Percentiles rank a stretch among this genome's conserved stretches.
phyloP scores from a whole-genome alignment of 805 yeast species.

The Diddensiella caesifluorescens region DNA sequence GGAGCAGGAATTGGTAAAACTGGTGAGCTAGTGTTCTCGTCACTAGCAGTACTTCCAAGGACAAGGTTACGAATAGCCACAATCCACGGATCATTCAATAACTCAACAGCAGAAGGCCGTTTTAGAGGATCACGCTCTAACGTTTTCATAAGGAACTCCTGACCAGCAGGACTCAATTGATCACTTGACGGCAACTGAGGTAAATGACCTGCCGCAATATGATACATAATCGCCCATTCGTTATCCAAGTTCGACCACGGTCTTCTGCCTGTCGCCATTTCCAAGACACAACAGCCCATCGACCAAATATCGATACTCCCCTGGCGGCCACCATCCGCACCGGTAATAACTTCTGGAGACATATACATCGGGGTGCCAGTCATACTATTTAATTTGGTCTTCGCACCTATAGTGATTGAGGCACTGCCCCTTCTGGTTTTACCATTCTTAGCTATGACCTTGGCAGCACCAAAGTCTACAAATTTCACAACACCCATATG shows the following conservation, averaged over 20 bases:
- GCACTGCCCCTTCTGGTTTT: constrained; percentile 31
- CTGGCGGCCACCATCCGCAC: constrained; percentile 51
- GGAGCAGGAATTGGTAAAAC: no score
- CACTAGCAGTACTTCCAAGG: constrained; percentile 10
- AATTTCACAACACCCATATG: constrained; percentile 90
- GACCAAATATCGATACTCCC: constrained; percentile 93
- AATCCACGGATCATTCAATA: constrained; percentile 90
- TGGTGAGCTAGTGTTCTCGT: not conserved
- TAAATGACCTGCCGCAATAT: constrained; percentile 89
- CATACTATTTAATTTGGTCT: constrained; percentile 42
- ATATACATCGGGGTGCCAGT: constrained; percentile 99
- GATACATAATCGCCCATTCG: constrained; percentile 98
- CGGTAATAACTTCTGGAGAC: constrained; percentile 96
- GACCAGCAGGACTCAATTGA: constrained; percentile 73
- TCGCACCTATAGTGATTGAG: constrained; percentile 12
- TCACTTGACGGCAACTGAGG: constrained; percentile 80
- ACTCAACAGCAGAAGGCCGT: constrained; percentile 79
- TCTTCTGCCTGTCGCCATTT: constrained; percentile 93
- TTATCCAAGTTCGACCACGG: constrained; percentile 97
- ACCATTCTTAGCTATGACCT: constrained; percentile 49
- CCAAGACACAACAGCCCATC: constrained; percentile 89
- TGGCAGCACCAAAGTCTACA: constrained; percentile 98
- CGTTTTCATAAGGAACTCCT: constrained; percentile 64
- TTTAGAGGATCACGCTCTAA: constrained; percentile 75
- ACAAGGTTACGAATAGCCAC: constrained; percentile 17